Evolutionary conservation across 2,329 filamentous ascomycete species (phyloP).

Genomic region (Neofusicoccum cordaticola): DNA sequence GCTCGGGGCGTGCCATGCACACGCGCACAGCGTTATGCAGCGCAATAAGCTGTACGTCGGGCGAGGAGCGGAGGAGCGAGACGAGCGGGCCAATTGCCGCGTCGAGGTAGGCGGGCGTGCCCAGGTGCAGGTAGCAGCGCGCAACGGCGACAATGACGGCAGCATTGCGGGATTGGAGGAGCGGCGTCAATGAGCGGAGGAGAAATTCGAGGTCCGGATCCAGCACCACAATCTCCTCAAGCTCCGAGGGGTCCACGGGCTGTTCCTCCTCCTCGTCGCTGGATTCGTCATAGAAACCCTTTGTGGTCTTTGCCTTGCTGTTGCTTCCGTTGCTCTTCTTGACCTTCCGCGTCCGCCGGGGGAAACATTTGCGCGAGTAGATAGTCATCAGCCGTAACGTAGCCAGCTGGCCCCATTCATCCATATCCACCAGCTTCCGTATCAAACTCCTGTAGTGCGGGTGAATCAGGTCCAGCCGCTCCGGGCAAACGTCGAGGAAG

Average conservation of each 20-base stretch:
- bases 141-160: slow-evolving; percentile 87
- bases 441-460: slow-evolving; percentile 82
- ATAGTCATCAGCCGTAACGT: slow-evolving; percentile 76
- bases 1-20: slow-evolving; percentile 68
- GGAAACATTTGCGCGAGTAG: slow-evolving; percentile 87
- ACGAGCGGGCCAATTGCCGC: slow-evolving; percentile 78
- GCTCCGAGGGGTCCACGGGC: slow-evolving; percentile 43
- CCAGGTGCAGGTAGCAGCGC: slow-evolving; percentile 80
- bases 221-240: slow-evolving; percentile 59
- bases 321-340: slow-evolving; percentile 47
- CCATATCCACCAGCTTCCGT: slow-evolving; percentile 95
- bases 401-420: slow-evolving; percentile 94
- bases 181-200: slow-evolving; percentile 73
- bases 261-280: slow-evolving; percentile 46
- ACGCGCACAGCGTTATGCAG: slow-evolving; percentile 96
- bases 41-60: slow-evolving; percentile 85
- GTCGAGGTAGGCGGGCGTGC: slow-evolving; percentile 72
- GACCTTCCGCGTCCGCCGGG: slow-evolving; percentile 60
- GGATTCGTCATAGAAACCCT: slow-evolving; percentile 77
- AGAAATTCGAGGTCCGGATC: slow-evolving; percentile 82
- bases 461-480: slow-evolving; percentile 84
- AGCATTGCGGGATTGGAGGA: slow-evolving; percentile 89
- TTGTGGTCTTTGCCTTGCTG: slow-evolving; percentile 45
- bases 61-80: slow-evolving; percentile 76
- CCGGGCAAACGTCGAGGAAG: slow-evolving; percentile 85